Evolutionary conservation across 345 rosid species (phyloP), one percentile per base, ranked within the genome.

Genomic region (Turnera subulata): DNA sequence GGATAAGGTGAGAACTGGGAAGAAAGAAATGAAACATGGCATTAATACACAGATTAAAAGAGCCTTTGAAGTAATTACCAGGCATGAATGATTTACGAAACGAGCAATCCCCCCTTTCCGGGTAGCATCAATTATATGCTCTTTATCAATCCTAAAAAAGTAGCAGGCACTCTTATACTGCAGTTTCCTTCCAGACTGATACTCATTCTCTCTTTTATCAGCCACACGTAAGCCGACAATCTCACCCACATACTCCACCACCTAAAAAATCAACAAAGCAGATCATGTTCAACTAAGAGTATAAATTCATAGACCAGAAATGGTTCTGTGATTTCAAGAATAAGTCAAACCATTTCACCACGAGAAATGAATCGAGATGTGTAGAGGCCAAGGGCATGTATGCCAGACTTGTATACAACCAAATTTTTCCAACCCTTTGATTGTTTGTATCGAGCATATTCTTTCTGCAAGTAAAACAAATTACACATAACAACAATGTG

Each of bases 301-400:
- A 39, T 26, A 54, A 46, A 38, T 47, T 29, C 4, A 29, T 29
- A 29, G 5, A 8, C 35, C 8, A 29, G 35, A 3, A 29, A 29
- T 29, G 35, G 35, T 29, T 29, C 8, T 8, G 35, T 40, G 77
- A 18, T 2, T 42, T 13, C 6, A 42, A 42, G 45, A 55, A 60
- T 58, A 51, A 56, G 46, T 51, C 77, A 55, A 66, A 78, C 86
- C 86, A 78, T 78, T 78, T 76, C 80, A 43, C 80, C 78, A 49
- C 74, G 79, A 43, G 62, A 68, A 61, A 78, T 78, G 73, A 81
- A 78, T 37, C 70, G 76, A 50, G 80, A 73, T 17, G 83, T 74
- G 76, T 81, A 78, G 54, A 78, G 83, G 48, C 86, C 86, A 50
- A 81, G 83, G 45, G 78, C 86, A 16, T 81, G 86, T 44, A 81